These are phyloP conservation scores for Tilletiopsis washingtonensis DNA, from an alignment of 1,284 basidiomycete genomes.

Conservation along the genomic window DNA sequence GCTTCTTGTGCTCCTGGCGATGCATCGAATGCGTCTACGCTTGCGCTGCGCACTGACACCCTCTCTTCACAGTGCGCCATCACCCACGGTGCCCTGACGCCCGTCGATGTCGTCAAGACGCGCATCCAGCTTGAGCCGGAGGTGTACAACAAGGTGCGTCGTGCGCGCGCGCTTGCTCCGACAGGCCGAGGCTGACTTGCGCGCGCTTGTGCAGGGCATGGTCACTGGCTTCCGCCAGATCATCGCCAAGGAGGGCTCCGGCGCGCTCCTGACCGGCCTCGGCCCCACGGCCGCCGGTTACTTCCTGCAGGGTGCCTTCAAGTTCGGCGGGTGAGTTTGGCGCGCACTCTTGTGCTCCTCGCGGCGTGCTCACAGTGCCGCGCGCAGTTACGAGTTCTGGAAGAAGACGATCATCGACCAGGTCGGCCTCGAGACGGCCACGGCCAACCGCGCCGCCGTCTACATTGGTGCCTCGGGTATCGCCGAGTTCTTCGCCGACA, in stretches of 20 bases:
- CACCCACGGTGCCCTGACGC: slow-evolving; percentile 64
- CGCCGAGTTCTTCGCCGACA: slow-evolving; percentile 48
- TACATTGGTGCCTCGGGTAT: slow-evolving; percentile 45
- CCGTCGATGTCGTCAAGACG: slow-evolving; percentile 60
- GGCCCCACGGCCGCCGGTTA: slow-evolving; percentile 45
- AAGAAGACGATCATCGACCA: slow-evolving; percentile 45
- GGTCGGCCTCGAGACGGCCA: slow-evolving; percentile 42
- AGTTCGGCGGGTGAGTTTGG: slow-evolving; percentile 35
- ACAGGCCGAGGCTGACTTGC: no score
- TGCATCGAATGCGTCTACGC: no score
- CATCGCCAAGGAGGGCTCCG: slow-evolving; percentile 41
- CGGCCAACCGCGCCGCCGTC: slow-evolving; percentile 42
- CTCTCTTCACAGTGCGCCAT: slow-evolving; percentile 66
- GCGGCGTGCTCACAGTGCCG: not conserved
- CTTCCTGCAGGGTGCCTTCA: slow-evolving; percentile 48
- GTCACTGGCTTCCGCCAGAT: slow-evolving; percentile 46
- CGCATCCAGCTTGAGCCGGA: slow-evolving; percentile 80
- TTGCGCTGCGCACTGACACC: no score
- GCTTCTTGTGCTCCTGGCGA: no score
- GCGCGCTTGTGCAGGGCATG: slow-evolving; percentile 25
- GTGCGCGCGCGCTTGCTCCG: slow-evolving; percentile 55
- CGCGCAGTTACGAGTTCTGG: slow-evolving; percentile 43
- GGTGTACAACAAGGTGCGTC: slow-evolving; percentile 55
- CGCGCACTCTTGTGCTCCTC: not conserved
- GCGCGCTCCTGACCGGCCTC: slow-evolving; percentile 46